Percentiles rank a stretch among this genome's conserved stretches.
phyloP scores from a whole-genome alignment of 1,139 yeast genomes.

The Diutina neorugosa region DNA sequence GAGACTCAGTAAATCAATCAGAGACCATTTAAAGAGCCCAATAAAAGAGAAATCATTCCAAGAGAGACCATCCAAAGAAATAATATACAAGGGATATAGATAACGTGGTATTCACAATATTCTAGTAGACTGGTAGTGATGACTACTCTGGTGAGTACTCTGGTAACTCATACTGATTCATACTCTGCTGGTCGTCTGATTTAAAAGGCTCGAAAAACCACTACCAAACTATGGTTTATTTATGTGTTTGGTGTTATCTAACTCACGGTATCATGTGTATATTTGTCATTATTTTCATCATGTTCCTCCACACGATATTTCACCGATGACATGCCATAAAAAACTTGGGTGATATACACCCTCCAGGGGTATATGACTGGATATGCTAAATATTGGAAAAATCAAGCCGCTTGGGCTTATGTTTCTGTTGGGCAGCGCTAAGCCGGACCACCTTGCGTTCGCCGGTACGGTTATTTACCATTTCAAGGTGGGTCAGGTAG shows the following conservation, averaged over 20 bases:
- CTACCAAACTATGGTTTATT: neutral
- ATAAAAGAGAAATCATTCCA: too few relatives aligned
- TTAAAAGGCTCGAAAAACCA: too few relatives aligned
- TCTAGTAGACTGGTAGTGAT: too few relatives aligned
- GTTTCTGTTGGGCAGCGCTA: constrained; percentile 21
- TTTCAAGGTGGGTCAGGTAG: constrained; percentile 28
- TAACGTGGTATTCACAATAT: too few relatives aligned
- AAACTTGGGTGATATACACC: neutral
- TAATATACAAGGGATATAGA: too few relatives aligned
- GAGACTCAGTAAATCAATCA: too few relatives aligned
- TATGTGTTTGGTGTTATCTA: neutral
- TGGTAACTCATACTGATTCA: too few relatives aligned
- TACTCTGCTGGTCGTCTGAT: too few relatives aligned
- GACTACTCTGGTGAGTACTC: too few relatives aligned
- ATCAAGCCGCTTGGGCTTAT: constrained; percentile 30
- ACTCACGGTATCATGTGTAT: neutral
- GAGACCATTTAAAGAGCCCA: too few relatives aligned
- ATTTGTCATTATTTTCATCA: neutral
- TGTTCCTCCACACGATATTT: neutral
- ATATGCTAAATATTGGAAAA: constrained; percentile 10
- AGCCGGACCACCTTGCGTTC: constrained; percentile 22
- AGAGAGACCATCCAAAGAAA: too few relatives aligned
- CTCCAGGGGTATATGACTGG: neutral
- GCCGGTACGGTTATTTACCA: constrained; percentile 27
- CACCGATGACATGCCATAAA: neutral